Evolutionary conservation across 1,139 yeast genomes (phyloP).

Genomic region (Scheffersomyces lignicola): DNA sequence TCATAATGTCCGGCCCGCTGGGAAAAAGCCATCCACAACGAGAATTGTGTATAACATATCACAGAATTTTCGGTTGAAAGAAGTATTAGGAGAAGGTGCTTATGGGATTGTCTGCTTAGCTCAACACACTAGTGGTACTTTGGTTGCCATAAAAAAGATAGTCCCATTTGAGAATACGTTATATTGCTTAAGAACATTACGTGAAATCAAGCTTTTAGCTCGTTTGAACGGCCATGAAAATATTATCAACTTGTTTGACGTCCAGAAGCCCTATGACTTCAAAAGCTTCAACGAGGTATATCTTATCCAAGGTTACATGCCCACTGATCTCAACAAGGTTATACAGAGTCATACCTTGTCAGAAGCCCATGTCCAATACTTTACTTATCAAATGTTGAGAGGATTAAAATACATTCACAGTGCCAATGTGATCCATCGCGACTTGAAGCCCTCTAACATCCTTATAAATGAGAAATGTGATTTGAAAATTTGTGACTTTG

Average conservation of each 20-base stretch:
- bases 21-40: conserved; percentile 20
- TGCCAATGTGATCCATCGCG: conserved; percentile 90
- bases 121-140: conserved; percentile 82
- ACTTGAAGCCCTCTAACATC: conserved; percentile 86
- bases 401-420: conserved; percentile 90
- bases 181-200: conserved; percentile 85
- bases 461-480: conserved; percentile 91
- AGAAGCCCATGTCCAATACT: conserved; percentile 93
- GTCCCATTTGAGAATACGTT: conserved; percentile 91
- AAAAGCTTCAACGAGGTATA: conserved; percentile 85
- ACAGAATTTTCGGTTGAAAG: conserved; percentile 75
- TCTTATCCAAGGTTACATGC: conserved; percentile 93
- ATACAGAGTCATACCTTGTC: conserved; percentile 80
- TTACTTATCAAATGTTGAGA: conserved; percentile 84
- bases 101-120: conserved; percentile 97
- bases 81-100: conserved; percentile 97
- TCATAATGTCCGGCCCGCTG: too few species aligned
- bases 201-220: conserved; percentile 84
- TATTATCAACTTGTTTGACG: conserved; percentile 85
- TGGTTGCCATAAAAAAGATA: conserved; percentile 93
- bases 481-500: conserved; percentile 91
- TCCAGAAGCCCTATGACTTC: conserved; percentile 79
- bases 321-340: conserved; percentile 89
- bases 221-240: conserved; percentile 85
- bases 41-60: conserved; percentile 82